Base-by-base conservation (phyloP, 805 yeast genomes). In the Maudiozyma pseudohumilis region DNA sequence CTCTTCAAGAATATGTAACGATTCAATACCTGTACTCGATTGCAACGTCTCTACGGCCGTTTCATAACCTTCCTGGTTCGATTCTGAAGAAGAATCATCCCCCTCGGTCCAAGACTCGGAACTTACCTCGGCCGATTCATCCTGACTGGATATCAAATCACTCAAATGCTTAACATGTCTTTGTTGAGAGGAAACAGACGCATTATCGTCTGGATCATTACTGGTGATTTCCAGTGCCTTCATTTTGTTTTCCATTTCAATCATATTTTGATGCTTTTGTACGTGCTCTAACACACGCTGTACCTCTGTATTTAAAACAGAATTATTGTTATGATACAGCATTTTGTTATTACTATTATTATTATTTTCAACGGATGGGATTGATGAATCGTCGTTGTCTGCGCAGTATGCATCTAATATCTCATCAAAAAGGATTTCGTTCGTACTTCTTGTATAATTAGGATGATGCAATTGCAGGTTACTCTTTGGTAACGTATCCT, bases 341-440 rank as follows among this genome's bases (percentile, higher is more conserved):
- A n/a, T n/a, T 28, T 28, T 18, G 16, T 28, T 15, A 7, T 11
- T 11, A 11, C 12, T 6, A 9, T 13, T 19, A 11, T 24, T 16
- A 10, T 39, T 33, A 7, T 31, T 18, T 5, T 22, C 15, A 25
- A 29, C n/a, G 9, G 34, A 21, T 6, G 37, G 34, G 8, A 24
- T 20, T 13, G 32, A 18, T 21, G 19, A 6, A 4, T 25, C 22
- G 3, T 35, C 24, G 10, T 23, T 22, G 4, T 24, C 38, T n/a
- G 29, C 34, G 9, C 28, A 32, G 19, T 55, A 56, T 10, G 52
- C 53, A 3, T 48, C 44, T 15, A 56, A 25, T 9, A 56, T 55
- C 34, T 56, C 59, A 34, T 56, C 55, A 32, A 51, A 46, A 9
- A 55, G 34, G 10, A 41, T 19, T 18, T 54, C 60, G 32, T 53